Base-by-base conservation (phyloP, 2,329 filamentous ascomycete species). In the Fusarium hainanense region DNA sequence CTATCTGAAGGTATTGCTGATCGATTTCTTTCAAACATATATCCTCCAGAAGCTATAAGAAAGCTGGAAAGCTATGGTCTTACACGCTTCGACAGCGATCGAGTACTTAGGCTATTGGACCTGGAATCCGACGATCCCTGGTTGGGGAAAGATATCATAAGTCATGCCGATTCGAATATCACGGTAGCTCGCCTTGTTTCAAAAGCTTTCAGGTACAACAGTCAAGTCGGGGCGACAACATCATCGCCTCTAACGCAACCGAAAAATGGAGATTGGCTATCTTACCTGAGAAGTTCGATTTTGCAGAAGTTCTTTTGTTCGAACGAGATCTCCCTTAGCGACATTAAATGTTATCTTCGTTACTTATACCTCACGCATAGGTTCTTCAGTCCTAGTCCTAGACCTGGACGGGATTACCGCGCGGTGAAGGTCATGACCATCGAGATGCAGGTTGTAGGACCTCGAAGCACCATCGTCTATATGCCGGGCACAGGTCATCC, bases 51-150 rank as follows among this genome's bases (percentile, higher is more conserved):
- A 1, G n/a, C 4, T 1, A 9, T 6, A 6, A 14, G 34, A 3
- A 57, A 37, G 8, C 44, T 70, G 6, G 30, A 7, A 50, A 11
- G 12, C 3, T 64, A 70, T 42, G 61, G 65, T 0, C 64, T 70
- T 7, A 8, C 42, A 27, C 2, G 2, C 5, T 2, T 64, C 4
- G 6, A 23, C 18, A 18, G 11, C 6, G 3, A 3, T 25, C 7
- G 3, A 8, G 2, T 25, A 3, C 25, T 25, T 2, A 25, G 3
- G 25, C 25, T 25, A 3, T 25, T 25, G 25, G 25, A 25, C 5
- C 23, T 25, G 6, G 5, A 7, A 6, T 25, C 3, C 34, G 50
- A 28, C 27, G 27, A 4, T 12, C 27, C 27, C 27, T 28, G 27
- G 10, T 11, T 5, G 10, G 27, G 6, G n/a, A n/a, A n/a, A n/a